phyloP scores from a whole-genome alignment of 495 filamentous ascomycete genomes.

The Baudoinia panamericana region DNA sequence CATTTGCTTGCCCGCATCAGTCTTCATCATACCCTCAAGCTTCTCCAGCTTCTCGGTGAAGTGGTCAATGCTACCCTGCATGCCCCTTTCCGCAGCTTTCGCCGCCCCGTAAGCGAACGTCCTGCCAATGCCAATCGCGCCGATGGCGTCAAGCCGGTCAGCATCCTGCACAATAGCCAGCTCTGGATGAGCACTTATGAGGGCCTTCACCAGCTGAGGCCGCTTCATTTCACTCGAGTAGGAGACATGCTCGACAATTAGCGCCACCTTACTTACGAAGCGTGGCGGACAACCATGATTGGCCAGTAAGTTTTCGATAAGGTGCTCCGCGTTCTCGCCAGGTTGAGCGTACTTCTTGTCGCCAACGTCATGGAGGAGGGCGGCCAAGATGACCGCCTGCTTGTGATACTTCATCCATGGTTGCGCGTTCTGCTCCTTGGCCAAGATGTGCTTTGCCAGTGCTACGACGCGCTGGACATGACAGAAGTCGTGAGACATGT shows the following conservation, averaged over 20 bases:
- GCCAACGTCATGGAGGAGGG: slow-evolving; percentile 75
- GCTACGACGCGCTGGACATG: slow-evolving; percentile 71
- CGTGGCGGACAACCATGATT: slow-evolving; percentile 38
- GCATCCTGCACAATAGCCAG: slow-evolving; percentile 81
- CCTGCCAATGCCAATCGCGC: slow-evolving; percentile 67
- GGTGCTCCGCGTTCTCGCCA: slow-evolving; percentile 36
- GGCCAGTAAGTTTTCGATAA: slow-evolving; percentile 47
- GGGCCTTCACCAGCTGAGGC: slow-evolving; percentile 32
- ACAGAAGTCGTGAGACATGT: slow-evolving; percentile 71
- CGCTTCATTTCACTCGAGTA: slow-evolving; percentile 57
- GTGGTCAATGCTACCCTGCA: slow-evolving; percentile 57
- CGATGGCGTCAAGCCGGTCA: slow-evolving; percentile 78
- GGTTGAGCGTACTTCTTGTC: slow-evolving; percentile 63
- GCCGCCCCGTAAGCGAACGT: slow-evolving; percentile 66
- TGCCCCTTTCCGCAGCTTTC: slow-evolving; percentile 34
- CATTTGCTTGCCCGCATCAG: slow-evolving; percentile 51
- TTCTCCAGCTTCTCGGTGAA: slow-evolving; percentile 66
- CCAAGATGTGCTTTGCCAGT: slow-evolving; percentile 50
- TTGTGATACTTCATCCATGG: slow-evolving; percentile 15
- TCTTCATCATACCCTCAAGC: slow-evolving; percentile 76
- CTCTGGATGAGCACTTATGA: slow-evolving; percentile 53
- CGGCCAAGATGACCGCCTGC: slow-evolving; percentile 52
- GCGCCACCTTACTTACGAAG: slow-evolving; percentile 52
- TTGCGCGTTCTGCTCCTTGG: slow-evolving; percentile 30
- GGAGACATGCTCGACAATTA: slow-evolving; percentile 58